Base-by-base conservation (phyloP, 2,329 filamentous ascomycete species). In the Venturia asperata region DNA sequence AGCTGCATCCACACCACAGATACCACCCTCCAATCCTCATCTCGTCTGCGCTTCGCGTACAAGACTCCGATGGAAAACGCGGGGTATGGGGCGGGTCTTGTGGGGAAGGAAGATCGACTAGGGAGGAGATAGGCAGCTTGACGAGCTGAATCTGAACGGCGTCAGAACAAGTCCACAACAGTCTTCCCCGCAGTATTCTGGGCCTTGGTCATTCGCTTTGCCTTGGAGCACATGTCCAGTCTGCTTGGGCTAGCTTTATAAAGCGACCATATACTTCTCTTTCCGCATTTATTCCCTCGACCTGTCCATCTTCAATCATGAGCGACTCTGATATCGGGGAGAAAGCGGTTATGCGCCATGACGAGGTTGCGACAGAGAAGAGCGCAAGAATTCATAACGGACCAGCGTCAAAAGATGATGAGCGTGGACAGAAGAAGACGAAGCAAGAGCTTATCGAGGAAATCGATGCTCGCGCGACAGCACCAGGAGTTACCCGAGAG, bases 381-480 rank as follows among this genome's bases (percentile, higher is more conserved):
- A 34, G 21, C 42, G 27, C 43, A 3, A 21, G 21, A 34, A 15
- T 47, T 5, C 42, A 49, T 17, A 19, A 63, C 27, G 61, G 37
- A 4, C n/a, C 19, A 19, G 52, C 27, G 11, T 9, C 27, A 19
- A 37, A 52, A 27, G 13, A 45, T 34, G n/a, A 2, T 1, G 15
- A 27, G 11, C 61, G 52, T 49, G 45, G 61, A 17, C 39, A 47
- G 19, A 42, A 47, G 39, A 47, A 47, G 15, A 45, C 61, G 17
- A 56, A 39, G 49, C 27, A 45, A 30, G 71, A 70, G 47, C 65
- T 72, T 64, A 67, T 70, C 2, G 66, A 66, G 3, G 68, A 67
- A 13, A 73, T 74, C 43, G 69, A 72, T 64, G 70, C 69, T 19
- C 58, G 73, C 9, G 72, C 70, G 9, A 72, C 69, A 45, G 62